phyloP scores from a whole-genome alignment of 139 green algal species.

The Nannochloris sp. region DNA sequence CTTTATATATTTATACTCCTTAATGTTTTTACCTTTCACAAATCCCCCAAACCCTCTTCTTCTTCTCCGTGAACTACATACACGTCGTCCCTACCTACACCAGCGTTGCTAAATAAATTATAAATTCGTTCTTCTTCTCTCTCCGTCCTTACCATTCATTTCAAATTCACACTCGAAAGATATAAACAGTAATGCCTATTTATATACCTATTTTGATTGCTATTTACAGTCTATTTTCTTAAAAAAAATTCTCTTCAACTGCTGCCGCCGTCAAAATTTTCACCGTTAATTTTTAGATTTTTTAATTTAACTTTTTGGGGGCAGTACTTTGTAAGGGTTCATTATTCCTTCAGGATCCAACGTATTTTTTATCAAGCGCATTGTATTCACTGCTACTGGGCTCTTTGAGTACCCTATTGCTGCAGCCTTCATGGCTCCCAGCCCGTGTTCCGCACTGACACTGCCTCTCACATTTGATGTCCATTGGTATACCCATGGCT shows the following conservation, averaged over 20 bases:
- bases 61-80: no score
- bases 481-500: conserved; percentile 97
- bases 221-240: neutral
- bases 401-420: conserved; percentile 74
- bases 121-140: no score
- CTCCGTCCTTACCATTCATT: no score
- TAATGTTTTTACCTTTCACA: no score
- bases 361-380: conserved; percentile 74
- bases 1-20: no score
- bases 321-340: conserved; percentile 96
- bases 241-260: no score
- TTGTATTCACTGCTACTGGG: conserved; percentile 58
- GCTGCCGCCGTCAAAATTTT: no score
- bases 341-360: conserved; percentile 87
- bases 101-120: no score
- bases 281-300: no score
- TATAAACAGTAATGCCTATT: neutral
- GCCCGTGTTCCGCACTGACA: conserved; percentile 93
- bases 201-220: neutral
- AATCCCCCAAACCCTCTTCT: no score
- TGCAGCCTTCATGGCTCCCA: conserved; percentile 87
- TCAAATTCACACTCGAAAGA: neutral
- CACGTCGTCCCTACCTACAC: no score
- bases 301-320: no score
- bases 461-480: conserved; percentile 54